Conservation (phyloP, 257 asterid genomes). For the Datura wrightii region DNA sequence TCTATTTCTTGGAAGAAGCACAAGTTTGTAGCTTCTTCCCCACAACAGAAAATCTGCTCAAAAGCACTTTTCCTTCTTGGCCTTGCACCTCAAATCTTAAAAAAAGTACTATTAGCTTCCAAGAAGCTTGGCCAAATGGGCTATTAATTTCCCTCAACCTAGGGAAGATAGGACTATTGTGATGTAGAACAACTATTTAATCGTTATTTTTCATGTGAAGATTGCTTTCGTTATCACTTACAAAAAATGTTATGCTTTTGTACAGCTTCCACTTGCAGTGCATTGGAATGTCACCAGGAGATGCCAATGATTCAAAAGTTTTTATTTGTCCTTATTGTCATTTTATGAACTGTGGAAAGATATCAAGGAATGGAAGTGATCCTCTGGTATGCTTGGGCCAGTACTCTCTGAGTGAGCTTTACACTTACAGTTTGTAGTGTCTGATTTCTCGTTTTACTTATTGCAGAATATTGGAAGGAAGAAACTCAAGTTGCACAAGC, state of each 20-base stretch:
- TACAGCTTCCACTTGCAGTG: slow-evolving; percentile 77
- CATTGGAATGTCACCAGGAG: slow-evolving; percentile 45
- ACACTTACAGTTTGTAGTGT: neutral
- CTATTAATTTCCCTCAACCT: neutral
- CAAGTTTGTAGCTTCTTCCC: neutral
- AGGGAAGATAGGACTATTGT: neutral
- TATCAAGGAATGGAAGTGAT: slow-evolving; percentile 54
- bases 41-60: slow-evolving; percentile 8
- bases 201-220: slow-evolving; percentile 5
- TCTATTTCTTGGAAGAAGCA: neutral
- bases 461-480: slow-evolving; percentile 67
- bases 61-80: neutral
- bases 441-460: slow-evolving; percentile 41
- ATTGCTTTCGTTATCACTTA: slow-evolving; percentile 20
- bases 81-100: neutral
- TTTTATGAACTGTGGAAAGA: slow-evolving; percentile 54
- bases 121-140: slow-evolving; percentile 8
- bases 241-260: slow-evolving; percentile 29
- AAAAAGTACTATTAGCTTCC: neutral
- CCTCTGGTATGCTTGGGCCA: slow-evolving; percentile 58
- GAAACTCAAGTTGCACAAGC: slow-evolving; percentile 58
- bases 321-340: slow-evolving; percentile 68
- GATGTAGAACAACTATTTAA: neutral
- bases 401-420: slow-evolving; percentile 26
- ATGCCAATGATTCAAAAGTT: slow-evolving; percentile 34